A percentile compares a stretch with the other conserved stretches of the same genome.
Evolutionary conservation across 148 eudicot genomes (phyloP).

Genomic region (Amaranthus palmeri): DNA sequence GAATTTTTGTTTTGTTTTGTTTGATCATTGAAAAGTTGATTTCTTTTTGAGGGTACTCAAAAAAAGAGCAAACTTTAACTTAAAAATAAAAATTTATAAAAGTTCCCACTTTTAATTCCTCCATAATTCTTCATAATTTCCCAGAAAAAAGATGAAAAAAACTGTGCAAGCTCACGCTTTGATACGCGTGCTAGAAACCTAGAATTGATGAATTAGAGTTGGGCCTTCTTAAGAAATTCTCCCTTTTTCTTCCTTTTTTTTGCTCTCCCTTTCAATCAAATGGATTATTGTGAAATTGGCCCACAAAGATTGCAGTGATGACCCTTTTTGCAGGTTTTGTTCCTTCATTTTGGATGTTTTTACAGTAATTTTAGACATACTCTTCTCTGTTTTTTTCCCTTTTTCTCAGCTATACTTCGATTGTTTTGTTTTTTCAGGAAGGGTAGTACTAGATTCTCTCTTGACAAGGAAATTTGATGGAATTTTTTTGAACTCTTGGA

Average conservation of each 20-base stretch:
- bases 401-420: constrained; percentile 12
- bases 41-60: constrained; percentile 39
- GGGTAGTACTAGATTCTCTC: constrained; percentile 32
- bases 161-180: constrained; percentile 49
- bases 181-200: constrained; percentile 89
- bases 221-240: constrained; percentile 22
- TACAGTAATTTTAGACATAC: constrained; percentile 22
- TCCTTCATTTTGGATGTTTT: constrained; percentile 58
- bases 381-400: not conserved
- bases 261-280: not conserved
- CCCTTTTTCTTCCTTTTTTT: constrained; percentile 19
- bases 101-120: not conserved
- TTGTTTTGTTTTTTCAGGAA: constrained; percentile 31
- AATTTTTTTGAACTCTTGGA: constrained; percentile 3
- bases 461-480: constrained; percentile 6
- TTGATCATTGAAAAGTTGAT: constrained; percentile 63
- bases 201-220: constrained; percentile 27
- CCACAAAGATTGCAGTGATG: constrained; percentile 55
- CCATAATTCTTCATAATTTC: not conserved
- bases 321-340: constrained; percentile 74
- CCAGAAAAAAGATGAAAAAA: constrained; percentile 5
- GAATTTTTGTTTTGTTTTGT: constrained; percentile 9
- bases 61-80: constrained; percentile 18
- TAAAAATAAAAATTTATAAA: constrained; percentile 6
- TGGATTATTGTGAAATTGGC: constrained; percentile 38